phyloP scores from a whole-genome alignment of 1,284 basidiomycete genomes.

The Sphaerobolus stellatus region DNA sequence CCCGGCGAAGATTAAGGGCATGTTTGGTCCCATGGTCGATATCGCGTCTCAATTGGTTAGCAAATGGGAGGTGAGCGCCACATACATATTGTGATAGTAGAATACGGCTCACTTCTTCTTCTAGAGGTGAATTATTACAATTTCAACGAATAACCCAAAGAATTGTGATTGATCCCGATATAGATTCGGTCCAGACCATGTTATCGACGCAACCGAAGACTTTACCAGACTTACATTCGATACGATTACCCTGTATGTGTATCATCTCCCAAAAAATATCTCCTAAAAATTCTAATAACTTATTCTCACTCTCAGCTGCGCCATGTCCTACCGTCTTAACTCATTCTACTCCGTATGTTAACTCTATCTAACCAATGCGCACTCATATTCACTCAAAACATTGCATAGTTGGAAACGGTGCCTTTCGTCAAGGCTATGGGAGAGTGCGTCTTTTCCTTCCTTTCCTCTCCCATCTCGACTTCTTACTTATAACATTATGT shows the following conservation, averaged over 20 bases:
- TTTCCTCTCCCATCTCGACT: not conserved
- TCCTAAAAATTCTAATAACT: not conserved
- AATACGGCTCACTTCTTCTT: not conserved
- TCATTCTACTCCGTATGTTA: slow-evolving; percentile 34
- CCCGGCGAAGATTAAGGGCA: slow-evolving; percentile 43
- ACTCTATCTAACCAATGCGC: not conserved
- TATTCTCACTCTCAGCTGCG: slow-evolving; percentile 18
- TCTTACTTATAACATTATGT: not conserved
- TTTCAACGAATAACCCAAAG: not conserved
- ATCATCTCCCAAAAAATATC: not conserved
- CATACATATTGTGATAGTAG: not conserved
- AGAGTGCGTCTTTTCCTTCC: not conserved
- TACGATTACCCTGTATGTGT: slow-evolving; percentile 38
- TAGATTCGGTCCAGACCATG: slow-evolving; percentile 43
- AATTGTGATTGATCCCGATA: not conserved
- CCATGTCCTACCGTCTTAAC: slow-evolving; percentile 47
- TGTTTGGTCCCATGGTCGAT: slow-evolving; percentile 53
- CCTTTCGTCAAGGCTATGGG: slow-evolving; percentile 45
- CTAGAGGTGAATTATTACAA: not conserved
- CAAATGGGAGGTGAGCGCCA: slow-evolving; percentile 44
- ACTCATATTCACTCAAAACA: not conserved
- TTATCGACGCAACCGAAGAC: slow-evolving; percentile 46
- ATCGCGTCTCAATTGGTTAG: slow-evolving; percentile 47
- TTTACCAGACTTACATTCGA: slow-evolving; percentile 51
- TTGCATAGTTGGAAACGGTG: slow-evolving; percentile 33